Base-by-base conservation (phyloP, 805 yeast species). In the Sporopachydermia quercuum region DNA sequence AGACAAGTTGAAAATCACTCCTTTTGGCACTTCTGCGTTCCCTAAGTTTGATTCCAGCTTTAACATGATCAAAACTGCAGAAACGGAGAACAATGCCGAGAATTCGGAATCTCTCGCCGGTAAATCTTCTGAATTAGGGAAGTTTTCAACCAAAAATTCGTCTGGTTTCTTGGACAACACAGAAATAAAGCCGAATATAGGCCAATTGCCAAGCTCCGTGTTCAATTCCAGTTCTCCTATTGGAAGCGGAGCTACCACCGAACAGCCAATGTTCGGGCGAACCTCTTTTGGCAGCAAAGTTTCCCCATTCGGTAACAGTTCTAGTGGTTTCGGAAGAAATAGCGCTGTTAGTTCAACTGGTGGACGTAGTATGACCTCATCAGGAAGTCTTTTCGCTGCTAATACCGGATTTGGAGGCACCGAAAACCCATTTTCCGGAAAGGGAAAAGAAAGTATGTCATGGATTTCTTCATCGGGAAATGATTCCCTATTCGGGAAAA, bases 201-300 rank as follows among this genome's bases (percentile, higher is more conserved):
- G 13, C n/a, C 13, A n/a, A 23, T 8, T 23, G 30, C 13, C 13
- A 8, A 23, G 30, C n/a, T 23, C n/a, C n/a, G 30, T 8, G 8
- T 8, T 8, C n/a, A n/a, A 8, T 23, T 23, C 30, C n/a, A n/a
- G n/a, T n/a, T n/a, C n/a, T n/a, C n/a, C n/a, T n/a, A n/a, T n/a
- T n/a, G n/a, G n/a, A n/a, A n/a, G n/a, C n/a, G n/a, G n/a, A 23
- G 30, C 13, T 8, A 23, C 13, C n/a, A 23, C n/a, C 13, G 30
- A 23, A 23, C 30, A 23, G n/a, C 30, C 30, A 23, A n/a, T 23
- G n/a, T 23, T 23, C n/a, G 30, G 30, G 30, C 30, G n/a, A n/a
- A 23, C 30, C n/a, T 23, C 30, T 8, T 23, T 23, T 23, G 30
- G 30, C 13, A 23, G n/a, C n/a, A n/a, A 8, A 8, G 30, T n/a